Conservation (phyloP, 106 monocot species). For the Allium fistulosum region DNA sequence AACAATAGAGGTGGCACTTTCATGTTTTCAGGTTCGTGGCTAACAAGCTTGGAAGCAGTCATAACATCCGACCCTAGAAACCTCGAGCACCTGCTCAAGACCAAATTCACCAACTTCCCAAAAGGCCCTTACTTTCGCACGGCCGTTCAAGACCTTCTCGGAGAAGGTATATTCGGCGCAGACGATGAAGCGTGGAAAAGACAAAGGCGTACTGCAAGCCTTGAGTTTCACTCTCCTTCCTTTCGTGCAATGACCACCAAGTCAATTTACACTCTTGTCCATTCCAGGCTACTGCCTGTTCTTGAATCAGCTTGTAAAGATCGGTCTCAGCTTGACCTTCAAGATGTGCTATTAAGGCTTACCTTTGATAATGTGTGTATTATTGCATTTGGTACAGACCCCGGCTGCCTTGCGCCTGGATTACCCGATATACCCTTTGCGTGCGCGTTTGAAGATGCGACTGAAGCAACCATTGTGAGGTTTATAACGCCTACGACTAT, state of each 20-base stretch:
- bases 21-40: constrained; percentile 59
- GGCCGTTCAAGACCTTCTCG: constrained; percentile 58
- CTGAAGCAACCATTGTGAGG: constrained; percentile 71
- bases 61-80: constrained; percentile 87
- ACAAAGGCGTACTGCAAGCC: constrained; percentile 69
- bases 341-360: constrained; percentile 80
- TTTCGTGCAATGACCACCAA: constrained; percentile 63
- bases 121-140: constrained; percentile 75
- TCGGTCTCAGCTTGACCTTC: constrained; percentile 42
- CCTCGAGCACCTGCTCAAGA: constrained; percentile 87
- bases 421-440: constrained; percentile 87
- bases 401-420: constrained; percentile 70
- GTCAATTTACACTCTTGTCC: constrained; percentile 74
- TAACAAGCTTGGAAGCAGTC: constrained; percentile 76
- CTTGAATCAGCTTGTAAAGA: constrained; percentile 18
- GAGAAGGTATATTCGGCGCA: constrained; percentile 80
- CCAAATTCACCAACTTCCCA: constrained; percentile 76
- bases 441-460: constrained; percentile 84
- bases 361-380: constrained; percentile 99
- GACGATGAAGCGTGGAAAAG: constrained; percentile 78
- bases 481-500: constrained; percentile 68
- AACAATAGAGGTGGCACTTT: constrained; percentile 54
- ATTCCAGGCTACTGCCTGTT: constrained; percentile 59
- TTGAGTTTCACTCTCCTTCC: constrained; percentile 87
- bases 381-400: constrained; percentile 91